Evolutionary conservation across 2,329 filamentous ascomycete species (phyloP).

Genomic region (Aspergillus persii): DNA sequence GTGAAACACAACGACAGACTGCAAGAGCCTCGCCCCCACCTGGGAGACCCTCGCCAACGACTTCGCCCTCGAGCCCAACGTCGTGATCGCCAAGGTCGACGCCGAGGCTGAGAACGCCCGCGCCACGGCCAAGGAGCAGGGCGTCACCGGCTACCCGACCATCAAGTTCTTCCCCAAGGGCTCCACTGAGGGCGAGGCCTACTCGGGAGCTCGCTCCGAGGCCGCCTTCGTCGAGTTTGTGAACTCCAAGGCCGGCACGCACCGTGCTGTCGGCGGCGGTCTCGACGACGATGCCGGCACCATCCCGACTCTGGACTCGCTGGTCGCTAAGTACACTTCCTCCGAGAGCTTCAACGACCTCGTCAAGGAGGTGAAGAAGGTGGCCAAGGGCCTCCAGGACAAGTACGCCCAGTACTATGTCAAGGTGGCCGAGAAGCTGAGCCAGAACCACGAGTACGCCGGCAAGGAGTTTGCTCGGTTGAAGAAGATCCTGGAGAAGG

Average conservation of each 20-base stretch:
- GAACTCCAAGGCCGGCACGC: conserved; percentile 84
- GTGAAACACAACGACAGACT: conserved; percentile 61
- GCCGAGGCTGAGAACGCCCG: conserved; percentile 86
- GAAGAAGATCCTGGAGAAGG: conserved; percentile 78
- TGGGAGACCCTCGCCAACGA: conserved; percentile 86
- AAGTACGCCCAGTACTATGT: conserved; percentile 94
- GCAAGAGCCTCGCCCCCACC: conserved; percentile 85
- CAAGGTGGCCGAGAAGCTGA: conserved; percentile 83
- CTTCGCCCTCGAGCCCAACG: conserved; percentile 72
- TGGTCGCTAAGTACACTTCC: conserved; percentile 68
- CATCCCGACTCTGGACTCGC: conserved; percentile 70
- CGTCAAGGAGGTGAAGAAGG: conserved; percentile 69
- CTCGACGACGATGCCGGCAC: conserved; percentile 79
- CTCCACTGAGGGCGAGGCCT: conserved; percentile 67
- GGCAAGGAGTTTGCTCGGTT: conserved; percentile 82
- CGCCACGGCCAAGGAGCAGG: conserved; percentile 70
- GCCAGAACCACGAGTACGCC: conserved; percentile 72
- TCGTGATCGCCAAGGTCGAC: conserved; percentile 92
- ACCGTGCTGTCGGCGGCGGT: conserved; percentile 76
- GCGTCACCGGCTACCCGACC: conserved; percentile 84
- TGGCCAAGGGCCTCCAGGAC: conserved; percentile 65
- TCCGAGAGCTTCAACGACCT: conserved; percentile 66
- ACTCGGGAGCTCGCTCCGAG: conserved; percentile 75
- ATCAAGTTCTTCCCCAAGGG: conserved; percentile 97
- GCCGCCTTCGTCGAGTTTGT: conserved; percentile 73